Conservation (phyloP, 495 filamentous ascomycete genomes). For the Penicillium crystallinum region DNA sequence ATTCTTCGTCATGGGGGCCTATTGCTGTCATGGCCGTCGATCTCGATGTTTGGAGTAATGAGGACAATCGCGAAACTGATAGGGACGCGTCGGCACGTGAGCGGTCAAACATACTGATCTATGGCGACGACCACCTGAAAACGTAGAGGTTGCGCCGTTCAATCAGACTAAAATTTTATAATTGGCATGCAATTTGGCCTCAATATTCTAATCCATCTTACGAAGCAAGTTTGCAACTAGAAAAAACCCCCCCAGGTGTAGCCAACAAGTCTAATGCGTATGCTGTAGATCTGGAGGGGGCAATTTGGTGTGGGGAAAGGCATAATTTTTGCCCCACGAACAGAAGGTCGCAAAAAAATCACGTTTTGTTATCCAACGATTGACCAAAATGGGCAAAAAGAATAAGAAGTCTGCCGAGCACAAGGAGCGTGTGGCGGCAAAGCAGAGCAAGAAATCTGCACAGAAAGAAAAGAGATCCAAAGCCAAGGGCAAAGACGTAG, state of each 20-base stretch:
- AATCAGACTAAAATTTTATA: background rate
- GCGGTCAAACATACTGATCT: slow-evolving; percentile 18
- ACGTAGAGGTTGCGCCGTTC: background rate
- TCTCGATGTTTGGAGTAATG: slow-evolving; percentile 7
- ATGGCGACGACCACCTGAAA: background rate
- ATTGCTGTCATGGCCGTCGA: slow-evolving; percentile 27
- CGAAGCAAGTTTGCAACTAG: background rate
- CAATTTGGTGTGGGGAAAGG: slow-evolving; percentile 17
- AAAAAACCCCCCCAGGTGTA: background rate
- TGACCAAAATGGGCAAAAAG: slow-evolving; percentile 43
- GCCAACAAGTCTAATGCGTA: background rate
- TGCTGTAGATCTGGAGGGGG: slow-evolving; percentile 1
- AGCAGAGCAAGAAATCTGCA: slow-evolving; percentile 57
- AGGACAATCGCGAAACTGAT: slow-evolving; percentile 16
- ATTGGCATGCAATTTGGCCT: background rate
- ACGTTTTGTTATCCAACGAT: slow-evolving; percentile 16
- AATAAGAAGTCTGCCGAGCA: slow-evolving; percentile 52
- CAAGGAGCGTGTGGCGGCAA: slow-evolving; percentile 50
- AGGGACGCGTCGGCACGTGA: slow-evolving; percentile 29
- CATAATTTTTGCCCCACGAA: slow-evolving; percentile 27
- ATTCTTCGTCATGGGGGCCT: slow-evolving; percentile 49
- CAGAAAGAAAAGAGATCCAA: slow-evolving; percentile 74
- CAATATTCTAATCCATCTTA: background rate
- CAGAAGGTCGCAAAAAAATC: slow-evolving; percentile 6
- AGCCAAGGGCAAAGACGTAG: slow-evolving; percentile 52